These are phyloP conservation scores for Plasmodium blacklocki DNA, from an alignment of 169 alveolate species.

Conservation along the genomic window DNA sequence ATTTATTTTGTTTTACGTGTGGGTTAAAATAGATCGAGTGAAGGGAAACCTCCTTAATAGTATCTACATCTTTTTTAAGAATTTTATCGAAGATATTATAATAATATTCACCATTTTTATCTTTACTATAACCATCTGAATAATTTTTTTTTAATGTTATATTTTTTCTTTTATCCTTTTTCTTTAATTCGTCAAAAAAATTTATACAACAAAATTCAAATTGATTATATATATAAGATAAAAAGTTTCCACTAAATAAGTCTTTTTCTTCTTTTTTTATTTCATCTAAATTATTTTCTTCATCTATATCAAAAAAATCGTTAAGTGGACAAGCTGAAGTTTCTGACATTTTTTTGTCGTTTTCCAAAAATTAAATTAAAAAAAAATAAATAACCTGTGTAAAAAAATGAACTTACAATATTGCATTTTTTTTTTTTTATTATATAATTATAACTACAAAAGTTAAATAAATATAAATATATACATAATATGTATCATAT, in stretches of 20 bases:
- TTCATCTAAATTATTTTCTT: conserved; percentile 68
- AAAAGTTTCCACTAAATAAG: conserved; percentile 36
- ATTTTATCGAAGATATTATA: conserved; percentile 59
- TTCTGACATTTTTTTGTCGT: conserved; percentile 61
- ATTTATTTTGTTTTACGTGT: conserved; percentile 27
- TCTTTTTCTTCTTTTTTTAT: conserved; percentile 31
- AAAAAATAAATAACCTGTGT: conserved; percentile 13
- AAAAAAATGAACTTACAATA: neutral
- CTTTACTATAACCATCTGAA: conserved; percentile 24
- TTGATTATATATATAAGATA: conserved; percentile 58
- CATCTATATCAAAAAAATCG: conserved; percentile 68
- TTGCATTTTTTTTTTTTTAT: neutral
- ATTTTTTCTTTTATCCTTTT: conserved; percentile 50
- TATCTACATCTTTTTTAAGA: conserved; percentile 56
- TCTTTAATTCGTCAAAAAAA: conserved; percentile 41
- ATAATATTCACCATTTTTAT: conserved; percentile 8
- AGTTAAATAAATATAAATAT: too few species aligned
- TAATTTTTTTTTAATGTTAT: conserved; percentile 39
- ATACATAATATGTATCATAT: too few species aligned
- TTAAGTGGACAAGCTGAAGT: conserved; percentile 71
- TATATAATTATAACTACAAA: too few species aligned
- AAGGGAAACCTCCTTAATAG: conserved; percentile 41
- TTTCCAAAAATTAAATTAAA: neutral
- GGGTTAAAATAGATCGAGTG: conserved; percentile 64
- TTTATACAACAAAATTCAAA: conserved; percentile 51